These are phyloP conservation scores for Pseudopithomyces maydicus DNA, from an alignment of 2,329 filamentous ascomycete species.

Conservation along the genomic window DNA sequence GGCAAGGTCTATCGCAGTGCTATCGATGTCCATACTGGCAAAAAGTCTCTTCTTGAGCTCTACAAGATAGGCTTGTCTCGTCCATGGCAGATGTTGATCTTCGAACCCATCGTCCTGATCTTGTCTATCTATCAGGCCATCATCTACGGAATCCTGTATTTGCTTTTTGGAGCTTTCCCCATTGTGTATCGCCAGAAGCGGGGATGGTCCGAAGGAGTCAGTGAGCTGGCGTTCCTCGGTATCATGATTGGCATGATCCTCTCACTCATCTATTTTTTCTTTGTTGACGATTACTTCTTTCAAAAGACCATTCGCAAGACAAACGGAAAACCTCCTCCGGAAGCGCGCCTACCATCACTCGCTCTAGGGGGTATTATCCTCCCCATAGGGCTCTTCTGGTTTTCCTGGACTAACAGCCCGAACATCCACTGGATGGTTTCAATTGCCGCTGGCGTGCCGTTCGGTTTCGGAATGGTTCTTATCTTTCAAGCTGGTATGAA, in stretches of 20 bases:
- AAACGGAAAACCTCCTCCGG: too few species aligned
- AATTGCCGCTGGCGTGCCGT: slow-evolving; percentile 53
- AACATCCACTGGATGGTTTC: slow-evolving; percentile 60
- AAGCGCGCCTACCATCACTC: too few species aligned
- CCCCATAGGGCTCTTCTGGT: background rate
- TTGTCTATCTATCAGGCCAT: slow-evolving; percentile 20
- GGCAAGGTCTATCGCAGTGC: slow-evolving; percentile 58
- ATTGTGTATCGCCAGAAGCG: slow-evolving; percentile 61
- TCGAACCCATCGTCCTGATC: slow-evolving; percentile 56
- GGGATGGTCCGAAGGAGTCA: slow-evolving; percentile 59
- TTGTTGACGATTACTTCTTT: background rate
- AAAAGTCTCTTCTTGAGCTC: slow-evolving; percentile 30
- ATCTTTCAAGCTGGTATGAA: slow-evolving; percentile 57
- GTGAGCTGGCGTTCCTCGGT: slow-evolving; percentile 66
- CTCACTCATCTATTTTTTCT: background rate
- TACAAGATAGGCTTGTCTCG: slow-evolving; percentile 24
- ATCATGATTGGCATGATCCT: slow-evolving; percentile 57
- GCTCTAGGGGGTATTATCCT: too few species aligned
- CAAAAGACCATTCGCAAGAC: background rate
- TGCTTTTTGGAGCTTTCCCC: slow-evolving; percentile 55
- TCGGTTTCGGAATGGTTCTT: slow-evolving; percentile 49
- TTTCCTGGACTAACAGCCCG: slow-evolving; percentile 48
- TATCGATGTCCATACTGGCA: background rate
- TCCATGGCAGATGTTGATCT: slow-evolving; percentile 59
- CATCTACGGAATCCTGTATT: slow-evolving; percentile 44